Conservation (phyloP, 2,329 filamentous ascomycete genomes). For the Phialophora tarda region DNA sequence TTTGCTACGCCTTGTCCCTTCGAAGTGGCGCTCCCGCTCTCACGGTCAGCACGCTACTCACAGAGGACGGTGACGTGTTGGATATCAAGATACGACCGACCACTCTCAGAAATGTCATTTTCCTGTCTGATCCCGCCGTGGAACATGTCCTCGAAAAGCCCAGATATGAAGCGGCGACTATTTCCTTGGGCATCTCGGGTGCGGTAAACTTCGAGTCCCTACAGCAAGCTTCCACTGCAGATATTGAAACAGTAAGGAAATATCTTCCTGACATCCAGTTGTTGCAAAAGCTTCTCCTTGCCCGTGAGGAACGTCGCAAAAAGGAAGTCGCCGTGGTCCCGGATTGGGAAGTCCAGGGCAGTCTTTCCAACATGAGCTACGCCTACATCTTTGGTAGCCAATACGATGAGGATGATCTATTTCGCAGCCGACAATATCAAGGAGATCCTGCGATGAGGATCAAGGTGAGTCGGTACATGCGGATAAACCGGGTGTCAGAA, state of each 20-base stretch:
- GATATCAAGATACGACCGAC: slow-evolving; percentile 62
- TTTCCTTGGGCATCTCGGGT: slow-evolving; percentile 44
- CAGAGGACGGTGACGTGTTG: slow-evolving; percentile 57
- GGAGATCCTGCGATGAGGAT: slow-evolving; percentile 53
- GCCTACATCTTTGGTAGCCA: slow-evolving; percentile 31
- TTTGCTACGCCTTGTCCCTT: slow-evolving; percentile 61
- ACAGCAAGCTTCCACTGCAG: slow-evolving; percentile 31
- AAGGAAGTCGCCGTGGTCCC: slow-evolving; percentile 36
- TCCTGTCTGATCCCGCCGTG: slow-evolving; percentile 53
- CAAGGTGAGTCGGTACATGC: slow-evolving; percentile 14
- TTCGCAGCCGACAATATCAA: slow-evolving; percentile 44
- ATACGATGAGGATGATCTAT: slow-evolving; percentile 43
- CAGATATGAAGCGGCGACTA: slow-evolving; percentile 26
- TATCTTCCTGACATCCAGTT: slow-evolving; percentile 42
- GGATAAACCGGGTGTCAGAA: slow-evolving; percentile 12
- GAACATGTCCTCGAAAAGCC: slow-evolving; percentile 22
- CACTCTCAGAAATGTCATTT: slow-evolving; percentile 60
- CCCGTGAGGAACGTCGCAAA: slow-evolving; percentile 23
- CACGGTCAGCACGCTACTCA: slow-evolving; percentile 65
- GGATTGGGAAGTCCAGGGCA: slow-evolving; percentile 41
- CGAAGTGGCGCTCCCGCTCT: slow-evolving; percentile 60
- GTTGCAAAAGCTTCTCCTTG: slow-evolving; percentile 39
- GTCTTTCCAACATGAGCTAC: slow-evolving; percentile 11
- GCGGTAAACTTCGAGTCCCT: slow-evolving; percentile 1
- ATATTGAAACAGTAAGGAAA: slow-evolving; percentile 37